Evolutionary conservation across 805 yeast species (phyloP).

Genomic region (Cyberlindnera maritima): DNA sequence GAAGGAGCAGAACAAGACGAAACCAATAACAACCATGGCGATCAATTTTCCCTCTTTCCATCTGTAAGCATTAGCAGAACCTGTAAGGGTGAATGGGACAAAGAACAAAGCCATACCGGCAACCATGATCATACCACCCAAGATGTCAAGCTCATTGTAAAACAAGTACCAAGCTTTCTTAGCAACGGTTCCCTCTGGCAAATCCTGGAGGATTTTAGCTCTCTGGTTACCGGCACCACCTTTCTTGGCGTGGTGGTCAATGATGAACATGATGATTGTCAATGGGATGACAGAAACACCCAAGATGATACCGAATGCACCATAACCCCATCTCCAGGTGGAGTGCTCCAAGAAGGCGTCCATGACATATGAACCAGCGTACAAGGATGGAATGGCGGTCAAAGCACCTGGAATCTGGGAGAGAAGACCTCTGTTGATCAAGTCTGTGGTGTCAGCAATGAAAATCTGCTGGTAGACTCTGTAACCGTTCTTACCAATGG

Average conservation of each 20-base stretch:
- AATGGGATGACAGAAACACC: constrained; percentile 25
- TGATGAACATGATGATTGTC: constrained; percentile 23
- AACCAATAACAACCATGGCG: constrained; percentile 30
- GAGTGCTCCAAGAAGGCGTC: constrained; percentile 31
- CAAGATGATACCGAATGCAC: constrained; percentile 41
- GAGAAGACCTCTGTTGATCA: constrained; percentile 37
- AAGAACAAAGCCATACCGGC: constrained; percentile 28
- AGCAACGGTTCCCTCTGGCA: constrained; percentile 20
- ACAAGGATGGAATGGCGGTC: constrained; percentile 29
- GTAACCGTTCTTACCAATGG: constrained; percentile 38
- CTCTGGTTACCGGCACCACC: constrained; percentile 13
- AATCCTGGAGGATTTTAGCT: constrained; percentile 11
- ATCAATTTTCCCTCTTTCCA: constrained; percentile 25
- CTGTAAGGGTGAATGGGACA: constrained; percentile 30
- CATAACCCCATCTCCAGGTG: constrained; percentile 51
- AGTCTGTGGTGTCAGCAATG: constrained; percentile 37
- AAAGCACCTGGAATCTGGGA: constrained; percentile 35
- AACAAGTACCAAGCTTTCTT: constrained; percentile 16
- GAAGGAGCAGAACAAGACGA: constrained; percentile 18
- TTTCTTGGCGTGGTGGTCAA: constrained; percentile 22
- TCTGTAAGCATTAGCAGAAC: constrained; percentile 21
- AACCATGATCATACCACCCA: constrained; percentile 24
- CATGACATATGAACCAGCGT: constrained; percentile 29
- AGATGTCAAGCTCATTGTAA: constrained; percentile 24
- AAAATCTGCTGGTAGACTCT: constrained; percentile 35